Percentiles rank a stretch among this genome's conserved stretches.
These are phyloP conservation scores for Diplosphaera chodatii DNA, from an alignment of 139 green algal genomes.

Conservation along the genomic window DNA sequence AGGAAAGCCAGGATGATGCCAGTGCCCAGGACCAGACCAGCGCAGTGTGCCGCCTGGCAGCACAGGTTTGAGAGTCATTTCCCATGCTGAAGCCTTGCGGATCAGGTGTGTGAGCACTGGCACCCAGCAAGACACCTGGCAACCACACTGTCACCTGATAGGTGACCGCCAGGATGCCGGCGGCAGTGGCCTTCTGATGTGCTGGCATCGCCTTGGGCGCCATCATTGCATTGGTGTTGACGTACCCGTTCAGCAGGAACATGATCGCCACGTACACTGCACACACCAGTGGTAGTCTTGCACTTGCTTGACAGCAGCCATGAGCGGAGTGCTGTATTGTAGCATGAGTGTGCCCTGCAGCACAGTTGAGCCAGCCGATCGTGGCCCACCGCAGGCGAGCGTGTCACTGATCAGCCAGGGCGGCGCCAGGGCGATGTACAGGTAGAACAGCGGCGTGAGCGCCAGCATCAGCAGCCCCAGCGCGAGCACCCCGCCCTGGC, in stretches of 20 bases:
- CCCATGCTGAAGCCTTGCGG: too few relatives aligned
- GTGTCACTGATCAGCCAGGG: slow-evolving; percentile 34
- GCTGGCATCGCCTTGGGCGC: slow-evolving; percentile 46
- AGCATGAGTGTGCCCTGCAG: too few relatives aligned
- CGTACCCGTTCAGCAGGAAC: slow-evolving; percentile 51
- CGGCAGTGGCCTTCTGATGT: slow-evolving; percentile 42
- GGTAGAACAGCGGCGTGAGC: slow-evolving; percentile 39
- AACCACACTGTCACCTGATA: slow-evolving; percentile 63
- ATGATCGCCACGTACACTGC: slow-evolving; percentile 29
- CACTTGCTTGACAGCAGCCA: too few relatives aligned
- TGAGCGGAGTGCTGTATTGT: too few relatives aligned
- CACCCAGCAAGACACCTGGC: slow-evolving; percentile 40
- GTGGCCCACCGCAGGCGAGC: slow-evolving; percentile 19
- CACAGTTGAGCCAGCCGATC: too few relatives aligned
- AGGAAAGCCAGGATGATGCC: too few relatives aligned
- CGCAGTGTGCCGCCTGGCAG: too few relatives aligned
- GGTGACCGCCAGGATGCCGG: slow-evolving; percentile 55
- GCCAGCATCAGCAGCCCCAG: slow-evolving; percentile 24
- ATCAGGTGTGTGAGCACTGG: too few relatives aligned
- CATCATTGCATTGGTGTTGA: slow-evolving; percentile 66
- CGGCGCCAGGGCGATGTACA: slow-evolving; percentile 52
- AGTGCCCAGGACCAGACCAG: too few relatives aligned
- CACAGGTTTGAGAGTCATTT: too few relatives aligned
- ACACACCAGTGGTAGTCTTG: too few relatives aligned
- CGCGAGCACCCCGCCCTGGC: slow-evolving; percentile 27